These are phyloP conservation scores for Vaccinium darrowii DNA, from an alignment of 148 eudicot genomes.

Conservation along the genomic window DNA sequence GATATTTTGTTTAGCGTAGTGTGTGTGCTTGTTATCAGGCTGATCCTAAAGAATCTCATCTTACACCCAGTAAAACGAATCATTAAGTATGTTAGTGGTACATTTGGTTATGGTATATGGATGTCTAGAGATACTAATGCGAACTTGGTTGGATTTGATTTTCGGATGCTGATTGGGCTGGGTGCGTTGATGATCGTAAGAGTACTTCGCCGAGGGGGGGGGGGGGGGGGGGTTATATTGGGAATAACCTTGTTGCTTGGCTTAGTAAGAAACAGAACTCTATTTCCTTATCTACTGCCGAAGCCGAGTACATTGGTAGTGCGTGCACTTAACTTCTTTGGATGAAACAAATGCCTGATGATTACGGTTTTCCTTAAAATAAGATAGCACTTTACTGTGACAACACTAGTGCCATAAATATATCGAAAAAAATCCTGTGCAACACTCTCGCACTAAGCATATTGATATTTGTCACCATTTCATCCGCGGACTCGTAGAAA, in stretches of 20 bases:
- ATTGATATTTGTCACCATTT: too few species aligned
- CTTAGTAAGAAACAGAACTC: not conserved
- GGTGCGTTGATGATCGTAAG: not conserved
- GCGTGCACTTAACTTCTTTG: not conserved
- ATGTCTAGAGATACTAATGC: not conserved
- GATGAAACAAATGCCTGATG: not conserved
- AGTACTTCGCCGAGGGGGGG: not conserved
- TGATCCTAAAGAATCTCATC: too few species aligned
- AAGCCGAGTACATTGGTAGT: not conserved
- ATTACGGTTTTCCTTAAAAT: not conserved
- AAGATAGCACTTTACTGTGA: not conserved
- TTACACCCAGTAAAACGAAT: too few species aligned
- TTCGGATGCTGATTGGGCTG: not conserved
- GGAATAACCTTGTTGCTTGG: not conserved
- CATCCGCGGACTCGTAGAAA: not conserved
- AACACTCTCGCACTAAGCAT: too few species aligned
- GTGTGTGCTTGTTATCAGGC: too few species aligned
- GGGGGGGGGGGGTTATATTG: not conserved
- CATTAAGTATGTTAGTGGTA: too few species aligned
- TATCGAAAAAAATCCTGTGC: too few species aligned
- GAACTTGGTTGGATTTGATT: not conserved
- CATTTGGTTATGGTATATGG: too few species aligned
- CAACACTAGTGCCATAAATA: not conserved
- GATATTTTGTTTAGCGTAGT: too few species aligned
- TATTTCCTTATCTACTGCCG: not conserved